Conservation (phyloP, 345 rosid genomes). For the Triadica sebifera region DNA sequence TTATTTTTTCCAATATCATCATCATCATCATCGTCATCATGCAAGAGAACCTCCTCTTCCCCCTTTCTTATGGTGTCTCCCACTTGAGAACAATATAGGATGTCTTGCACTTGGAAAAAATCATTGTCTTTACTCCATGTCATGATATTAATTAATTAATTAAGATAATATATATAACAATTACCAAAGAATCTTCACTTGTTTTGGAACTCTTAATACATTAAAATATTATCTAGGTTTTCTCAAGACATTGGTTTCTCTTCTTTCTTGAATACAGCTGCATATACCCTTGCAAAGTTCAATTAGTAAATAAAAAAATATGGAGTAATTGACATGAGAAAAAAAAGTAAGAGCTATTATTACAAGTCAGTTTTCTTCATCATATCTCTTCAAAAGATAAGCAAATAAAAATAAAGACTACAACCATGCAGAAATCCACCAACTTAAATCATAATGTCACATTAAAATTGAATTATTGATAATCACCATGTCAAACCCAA, state of each 20-base stretch:
- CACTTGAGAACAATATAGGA: conserved; percentile 32
- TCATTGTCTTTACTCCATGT: conserved; percentile 1
- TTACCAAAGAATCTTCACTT: background rate
- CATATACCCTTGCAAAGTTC: too few species aligned
- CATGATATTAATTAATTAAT: background rate
- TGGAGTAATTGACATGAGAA: background rate
- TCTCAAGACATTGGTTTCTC: too few species aligned
- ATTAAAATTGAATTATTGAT: conserved; percentile 20
- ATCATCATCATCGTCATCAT: too few species aligned
- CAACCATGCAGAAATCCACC: background rate
- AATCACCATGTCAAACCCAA: conserved; percentile 44
- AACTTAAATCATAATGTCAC: conserved; percentile 37
- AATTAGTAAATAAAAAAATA: too few species aligned
- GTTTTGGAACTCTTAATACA: background rate
- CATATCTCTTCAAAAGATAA: background rate
- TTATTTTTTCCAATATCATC: background rate
- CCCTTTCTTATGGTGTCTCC: conserved; percentile 38
- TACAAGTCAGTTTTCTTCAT: conserved; percentile 7
- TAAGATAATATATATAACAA: background rate
- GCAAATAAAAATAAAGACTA: background rate
- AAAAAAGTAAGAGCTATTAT: background rate
- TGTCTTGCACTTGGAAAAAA: conserved; percentile 11
- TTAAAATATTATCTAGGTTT: too few species aligned
- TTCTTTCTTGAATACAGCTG: too few species aligned
- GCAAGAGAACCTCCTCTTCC: conserved; percentile 9